Evolutionary conservation across 495 filamentous ascomycete genomes (phyloP).

Genomic region (Penicillium pancosmium): DNA sequence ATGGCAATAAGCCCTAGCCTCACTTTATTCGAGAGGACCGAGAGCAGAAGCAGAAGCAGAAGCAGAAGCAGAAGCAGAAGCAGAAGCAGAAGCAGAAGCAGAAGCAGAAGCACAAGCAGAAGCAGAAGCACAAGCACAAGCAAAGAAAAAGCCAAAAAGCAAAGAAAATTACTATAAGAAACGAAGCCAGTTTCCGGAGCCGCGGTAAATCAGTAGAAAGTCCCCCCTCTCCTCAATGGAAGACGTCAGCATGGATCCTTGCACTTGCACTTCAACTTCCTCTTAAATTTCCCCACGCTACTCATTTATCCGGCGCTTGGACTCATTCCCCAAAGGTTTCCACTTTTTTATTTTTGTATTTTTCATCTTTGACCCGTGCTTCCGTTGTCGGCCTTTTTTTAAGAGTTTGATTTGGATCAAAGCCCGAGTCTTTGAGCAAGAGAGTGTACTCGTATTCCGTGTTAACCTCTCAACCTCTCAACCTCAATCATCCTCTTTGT

Average conservation of each 20-base stretch:
- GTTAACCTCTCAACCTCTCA: too few relatives aligned
- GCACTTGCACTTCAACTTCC: not conserved
- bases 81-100: not conserved
- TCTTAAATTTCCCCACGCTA: not conserved
- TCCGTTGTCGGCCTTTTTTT: not conserved
- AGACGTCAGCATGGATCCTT: not conserved
- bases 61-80: conserved; percentile 5
- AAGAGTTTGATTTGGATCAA: too few relatives aligned
- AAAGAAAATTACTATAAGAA: not conserved
- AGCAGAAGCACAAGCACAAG: conserved; percentile 1
- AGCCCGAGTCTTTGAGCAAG: too few relatives aligned
- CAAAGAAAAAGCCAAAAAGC: not conserved
- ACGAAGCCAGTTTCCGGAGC: not conserved
- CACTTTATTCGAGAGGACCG: not conserved
- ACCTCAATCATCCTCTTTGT: not conserved
- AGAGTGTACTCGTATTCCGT: too few relatives aligned
- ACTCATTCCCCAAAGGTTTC: not conserved
- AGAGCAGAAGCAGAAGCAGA: not conserved
- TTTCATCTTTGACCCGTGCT: not conserved
- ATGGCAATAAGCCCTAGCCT: conserved; percentile 1
- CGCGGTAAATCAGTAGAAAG: not conserved
- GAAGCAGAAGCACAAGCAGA: not conserved
- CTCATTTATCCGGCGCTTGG: not conserved
- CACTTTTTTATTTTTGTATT: not conserved
- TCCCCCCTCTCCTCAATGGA: not conserved